phyloP scores from a whole-genome alignment of 2,329 filamentous ascomycete species.

The Metarhizium humberi region DNA sequence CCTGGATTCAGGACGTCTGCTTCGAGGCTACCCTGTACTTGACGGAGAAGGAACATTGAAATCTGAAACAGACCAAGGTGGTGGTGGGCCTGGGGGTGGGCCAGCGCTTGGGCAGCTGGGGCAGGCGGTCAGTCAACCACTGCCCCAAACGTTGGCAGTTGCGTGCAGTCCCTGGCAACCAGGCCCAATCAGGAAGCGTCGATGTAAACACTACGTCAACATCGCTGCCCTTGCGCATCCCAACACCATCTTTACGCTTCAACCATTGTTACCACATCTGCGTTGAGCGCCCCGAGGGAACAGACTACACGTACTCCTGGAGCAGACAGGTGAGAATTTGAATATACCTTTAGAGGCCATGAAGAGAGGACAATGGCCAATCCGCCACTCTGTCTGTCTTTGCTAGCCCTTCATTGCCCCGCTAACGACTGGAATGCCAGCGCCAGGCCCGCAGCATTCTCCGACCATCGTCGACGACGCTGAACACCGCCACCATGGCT shows the following conservation, averaged over 20 bases:
- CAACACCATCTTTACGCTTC: not conserved
- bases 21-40: too few species aligned
- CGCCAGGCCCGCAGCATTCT: slow-evolving; percentile 15
- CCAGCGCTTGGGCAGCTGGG: not conserved
- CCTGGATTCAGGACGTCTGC: too few species aligned
- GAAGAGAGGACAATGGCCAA: not conserved
- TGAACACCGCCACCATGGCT: slow-evolving; percentile 21
- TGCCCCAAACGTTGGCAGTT: too few species aligned
- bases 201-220: slow-evolving; percentile 4
- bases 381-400: not conserved
- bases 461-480: slow-evolving; percentile 3
- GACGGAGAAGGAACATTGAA: too few species aligned
- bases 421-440: slow-evolving; percentile 32
- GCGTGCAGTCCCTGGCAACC: slow-evolving; percentile 2
- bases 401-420: slow-evolving; percentile 21
- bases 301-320: not conserved
- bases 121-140: not conserved
- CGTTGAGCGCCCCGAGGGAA: not conserved
- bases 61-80: too few species aligned
- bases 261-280: not conserved
- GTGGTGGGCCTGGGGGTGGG: too few species aligned
- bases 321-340: not conserved
- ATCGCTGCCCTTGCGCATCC: not conserved
- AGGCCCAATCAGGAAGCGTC: slow-evolving; percentile 6
- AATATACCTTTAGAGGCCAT: not conserved